Evolutionary conservation across 106 monocot species (phyloP).

Genomic region (Dendrobium catenatum): DNA sequence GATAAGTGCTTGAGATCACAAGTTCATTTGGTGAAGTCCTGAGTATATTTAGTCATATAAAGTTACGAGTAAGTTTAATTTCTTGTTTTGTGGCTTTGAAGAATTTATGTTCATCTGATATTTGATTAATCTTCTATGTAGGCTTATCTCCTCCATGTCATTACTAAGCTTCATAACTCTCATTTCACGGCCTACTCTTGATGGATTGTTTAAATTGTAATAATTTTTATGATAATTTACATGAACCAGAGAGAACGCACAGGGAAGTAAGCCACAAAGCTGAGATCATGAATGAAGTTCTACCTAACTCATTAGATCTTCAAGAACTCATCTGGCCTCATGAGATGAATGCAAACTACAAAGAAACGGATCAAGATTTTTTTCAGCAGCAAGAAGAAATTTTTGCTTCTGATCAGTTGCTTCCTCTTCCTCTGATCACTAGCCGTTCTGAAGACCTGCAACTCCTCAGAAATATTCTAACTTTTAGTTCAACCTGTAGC

Average conservation of each 20-base stretch:
- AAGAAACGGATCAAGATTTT: not conserved
- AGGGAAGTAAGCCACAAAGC: not conserved
- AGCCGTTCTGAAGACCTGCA: not conserved
- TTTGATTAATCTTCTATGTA: too few species aligned
- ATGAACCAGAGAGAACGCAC: not conserved
- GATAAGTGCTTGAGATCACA: too few species aligned
- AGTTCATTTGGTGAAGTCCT: too few species aligned
- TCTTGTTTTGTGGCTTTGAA: too few species aligned
- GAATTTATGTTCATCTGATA: too few species aligned
- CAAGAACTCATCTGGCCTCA: not conserved
- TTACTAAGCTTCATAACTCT: too few species aligned
- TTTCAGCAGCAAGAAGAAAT: not conserved
- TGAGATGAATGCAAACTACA: not conserved
- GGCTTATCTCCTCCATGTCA: too few species aligned
- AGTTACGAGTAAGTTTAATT: not conserved
- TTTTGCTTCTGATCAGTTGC: not conserved
- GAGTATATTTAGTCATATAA: not conserved
- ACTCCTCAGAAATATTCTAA: too few species aligned
- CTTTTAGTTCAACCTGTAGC: too few species aligned
- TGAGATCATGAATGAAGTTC: conserved; percentile 1
- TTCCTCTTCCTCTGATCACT: not conserved
- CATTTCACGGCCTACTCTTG: too few species aligned
- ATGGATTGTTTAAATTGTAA: too few species aligned
- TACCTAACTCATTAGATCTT: not conserved
- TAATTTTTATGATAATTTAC: not conserved